A percentile compares a stretch with the other conserved stretches of the same genome.
These are phyloP conservation scores for Parmales sp. DNA, from an alignment of 108 stramenopile genomes.

Conservation along the genomic window DNA sequence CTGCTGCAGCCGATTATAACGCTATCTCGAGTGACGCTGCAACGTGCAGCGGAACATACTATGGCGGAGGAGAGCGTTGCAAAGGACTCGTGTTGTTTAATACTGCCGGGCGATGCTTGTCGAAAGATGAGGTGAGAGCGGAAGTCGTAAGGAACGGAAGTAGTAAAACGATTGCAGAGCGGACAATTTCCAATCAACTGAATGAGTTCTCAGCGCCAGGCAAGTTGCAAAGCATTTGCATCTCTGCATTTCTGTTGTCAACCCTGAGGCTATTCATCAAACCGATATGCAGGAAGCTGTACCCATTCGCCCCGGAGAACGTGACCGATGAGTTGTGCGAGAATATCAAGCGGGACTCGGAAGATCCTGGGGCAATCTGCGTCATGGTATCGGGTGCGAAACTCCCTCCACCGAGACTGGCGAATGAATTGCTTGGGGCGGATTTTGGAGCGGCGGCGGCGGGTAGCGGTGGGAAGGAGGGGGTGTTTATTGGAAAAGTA, in stretches of 20 bases:
- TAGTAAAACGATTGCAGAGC: background rate
- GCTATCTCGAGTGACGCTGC: background rate
- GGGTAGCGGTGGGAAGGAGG: too few species aligned
- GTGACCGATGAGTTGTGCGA: background rate
- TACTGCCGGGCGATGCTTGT: background rate
- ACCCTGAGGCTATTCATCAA: background rate
- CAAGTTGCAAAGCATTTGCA: background rate
- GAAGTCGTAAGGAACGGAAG: background rate
- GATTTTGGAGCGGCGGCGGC: background rate
- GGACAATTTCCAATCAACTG: background rate
- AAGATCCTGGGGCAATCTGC: background rate
- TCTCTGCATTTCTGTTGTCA: background rate
- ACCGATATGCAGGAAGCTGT: background rate
- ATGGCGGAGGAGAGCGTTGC: too few species aligned
- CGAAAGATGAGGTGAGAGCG: background rate
- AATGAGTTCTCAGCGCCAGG: background rate
- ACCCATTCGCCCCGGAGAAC: background rate
- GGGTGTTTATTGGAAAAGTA: too few species aligned
- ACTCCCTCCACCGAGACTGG: background rate
- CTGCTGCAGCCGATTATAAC: background rate
- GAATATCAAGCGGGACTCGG: background rate
- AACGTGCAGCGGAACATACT: too few species aligned
- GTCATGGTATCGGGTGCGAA: background rate
- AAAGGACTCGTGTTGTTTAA: conserved; percentile 12
- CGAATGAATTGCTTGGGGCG: background rate